Percentiles rank a stretch among this genome's conserved stretches.
Conservation (phyloP, 768 basidiomycete species). For the Sarcomyxa edulis region DNA sequence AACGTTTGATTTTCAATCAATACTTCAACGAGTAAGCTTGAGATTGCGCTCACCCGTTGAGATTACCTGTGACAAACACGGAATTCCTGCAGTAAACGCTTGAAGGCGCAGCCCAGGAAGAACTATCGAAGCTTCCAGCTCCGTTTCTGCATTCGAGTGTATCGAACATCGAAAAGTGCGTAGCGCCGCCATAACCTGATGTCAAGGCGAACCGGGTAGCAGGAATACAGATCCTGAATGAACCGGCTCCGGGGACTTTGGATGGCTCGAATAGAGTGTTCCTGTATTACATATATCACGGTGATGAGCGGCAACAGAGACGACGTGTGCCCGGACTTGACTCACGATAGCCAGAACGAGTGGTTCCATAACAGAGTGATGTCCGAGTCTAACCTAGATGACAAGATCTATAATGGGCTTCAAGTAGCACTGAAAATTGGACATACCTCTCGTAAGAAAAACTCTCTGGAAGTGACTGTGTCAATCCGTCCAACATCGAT, state of each 20-base stretch:
- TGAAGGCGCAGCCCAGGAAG: conserved; percentile 45
- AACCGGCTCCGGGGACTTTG: conserved; percentile 45
- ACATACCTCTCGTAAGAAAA: conserved; percentile 49
- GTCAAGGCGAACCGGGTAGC: conserved; percentile 29
- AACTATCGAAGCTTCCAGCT: conserved; percentile 45
- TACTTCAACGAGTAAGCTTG: too few relatives aligned
- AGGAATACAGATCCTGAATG: conserved; percentile 44
- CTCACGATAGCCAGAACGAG: conserved; percentile 54
- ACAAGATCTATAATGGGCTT: too few relatives aligned
- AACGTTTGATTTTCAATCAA: too few relatives aligned
- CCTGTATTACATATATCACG: too few relatives aligned
- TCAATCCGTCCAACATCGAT: conserved; percentile 61
- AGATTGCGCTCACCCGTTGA: conserved; percentile 32
- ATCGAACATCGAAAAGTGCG: conserved; percentile 39
- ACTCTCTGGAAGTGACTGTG: conserved; percentile 50
- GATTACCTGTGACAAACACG: conserved; percentile 48
- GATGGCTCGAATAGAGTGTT: conserved; percentile 45
- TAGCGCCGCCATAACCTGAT: conserved; percentile 7
- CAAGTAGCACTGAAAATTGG: not conserved
- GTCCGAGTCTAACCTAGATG: conserved; percentile 17
- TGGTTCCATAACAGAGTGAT: conserved; percentile 35
- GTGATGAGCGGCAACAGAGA: too few relatives aligned
- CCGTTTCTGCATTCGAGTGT: conserved; percentile 49
- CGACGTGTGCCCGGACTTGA: too few relatives aligned
- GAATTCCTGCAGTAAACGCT: conserved; percentile 31